Conservation (phyloP, 768 basidiomycete genomes). For the Boletus rubroflammeus region DNA sequence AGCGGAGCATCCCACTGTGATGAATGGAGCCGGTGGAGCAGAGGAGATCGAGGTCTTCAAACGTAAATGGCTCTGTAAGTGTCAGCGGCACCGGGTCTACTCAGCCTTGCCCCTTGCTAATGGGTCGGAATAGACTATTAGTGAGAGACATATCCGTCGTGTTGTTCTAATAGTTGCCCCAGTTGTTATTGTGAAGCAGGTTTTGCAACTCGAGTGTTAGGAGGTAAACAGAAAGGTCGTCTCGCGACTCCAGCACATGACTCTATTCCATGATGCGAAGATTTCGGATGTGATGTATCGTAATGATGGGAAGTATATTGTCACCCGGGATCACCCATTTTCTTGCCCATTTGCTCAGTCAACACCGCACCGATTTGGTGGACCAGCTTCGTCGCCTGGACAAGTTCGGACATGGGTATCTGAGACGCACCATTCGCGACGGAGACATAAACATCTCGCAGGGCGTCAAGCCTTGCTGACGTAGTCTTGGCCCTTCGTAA, state of each 20-base stretch:
- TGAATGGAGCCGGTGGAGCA: neutral
- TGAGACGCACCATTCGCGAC: slow-evolving; percentile 45
- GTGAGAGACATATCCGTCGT: neutral
- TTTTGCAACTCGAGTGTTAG: neutral
- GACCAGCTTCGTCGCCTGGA: slow-evolving; percentile 43
- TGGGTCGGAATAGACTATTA: neutral
- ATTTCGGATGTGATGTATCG: slow-evolving; percentile 47
- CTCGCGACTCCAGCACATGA: neutral
- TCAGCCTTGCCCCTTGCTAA: neutral
- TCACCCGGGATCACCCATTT: slow-evolving; percentile 23
- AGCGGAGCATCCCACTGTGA: neutral
- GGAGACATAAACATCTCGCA: slow-evolving; percentile 43
- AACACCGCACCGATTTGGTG: slow-evolving; percentile 45
- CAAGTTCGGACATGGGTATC: slow-evolving; percentile 45
- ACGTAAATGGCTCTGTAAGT: neutral
- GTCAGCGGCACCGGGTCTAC: neutral
- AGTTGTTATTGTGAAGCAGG: neutral
- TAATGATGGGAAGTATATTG: neutral
- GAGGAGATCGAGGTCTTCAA: neutral
- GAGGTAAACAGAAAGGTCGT: neutral
- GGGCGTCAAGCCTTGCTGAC: slow-evolving; percentile 40
- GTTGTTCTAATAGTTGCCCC: neutral
- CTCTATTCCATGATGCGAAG: neutral
- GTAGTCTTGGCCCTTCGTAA: slow-evolving; percentile 39
- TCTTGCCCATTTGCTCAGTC: slow-evolving; percentile 43